These are phyloP conservation scores for Rosellinia necatrix DNA, from an alignment of 2,329 filamentous ascomycete genomes.

Conservation along the genomic window DNA sequence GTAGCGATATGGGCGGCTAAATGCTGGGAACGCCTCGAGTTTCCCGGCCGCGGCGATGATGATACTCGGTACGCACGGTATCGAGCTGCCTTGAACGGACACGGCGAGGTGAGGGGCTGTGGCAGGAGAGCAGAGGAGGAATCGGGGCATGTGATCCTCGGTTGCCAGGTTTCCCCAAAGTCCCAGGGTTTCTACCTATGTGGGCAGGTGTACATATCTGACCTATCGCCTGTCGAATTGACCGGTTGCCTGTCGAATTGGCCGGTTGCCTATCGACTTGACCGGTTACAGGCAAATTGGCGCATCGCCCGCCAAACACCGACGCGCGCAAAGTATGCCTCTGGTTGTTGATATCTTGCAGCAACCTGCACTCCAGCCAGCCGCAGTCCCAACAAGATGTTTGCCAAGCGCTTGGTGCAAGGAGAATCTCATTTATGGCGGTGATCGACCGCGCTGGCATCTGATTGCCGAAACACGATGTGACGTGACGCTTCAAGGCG, in stretches of 20 bases:
- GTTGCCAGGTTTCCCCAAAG: background rate
- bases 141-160: background rate
- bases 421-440: background rate
- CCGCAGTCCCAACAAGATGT: background rate
- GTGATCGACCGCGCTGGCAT: background rate
- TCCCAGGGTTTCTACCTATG: no score
- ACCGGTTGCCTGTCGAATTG: no score
- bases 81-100: background rate
- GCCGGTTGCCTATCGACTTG: no score
- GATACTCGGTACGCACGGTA: no score
- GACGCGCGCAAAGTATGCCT: no score
- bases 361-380: no score
- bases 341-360: no score
- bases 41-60: constrained; percentile 9
- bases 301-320: no score
- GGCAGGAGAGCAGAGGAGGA: background rate
- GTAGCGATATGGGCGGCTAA: background rate
- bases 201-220: background rate
- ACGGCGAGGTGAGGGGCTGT: background rate
- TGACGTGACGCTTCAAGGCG: background rate
- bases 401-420: no score
- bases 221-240: background rate
- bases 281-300: no score
- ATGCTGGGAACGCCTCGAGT: constrained; percentile 1
- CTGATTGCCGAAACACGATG: background rate